Evolutionary conservation across 2,329 filamentous ascomycete genomes (phyloP).

Genomic region (Phoma sp.): DNA sequence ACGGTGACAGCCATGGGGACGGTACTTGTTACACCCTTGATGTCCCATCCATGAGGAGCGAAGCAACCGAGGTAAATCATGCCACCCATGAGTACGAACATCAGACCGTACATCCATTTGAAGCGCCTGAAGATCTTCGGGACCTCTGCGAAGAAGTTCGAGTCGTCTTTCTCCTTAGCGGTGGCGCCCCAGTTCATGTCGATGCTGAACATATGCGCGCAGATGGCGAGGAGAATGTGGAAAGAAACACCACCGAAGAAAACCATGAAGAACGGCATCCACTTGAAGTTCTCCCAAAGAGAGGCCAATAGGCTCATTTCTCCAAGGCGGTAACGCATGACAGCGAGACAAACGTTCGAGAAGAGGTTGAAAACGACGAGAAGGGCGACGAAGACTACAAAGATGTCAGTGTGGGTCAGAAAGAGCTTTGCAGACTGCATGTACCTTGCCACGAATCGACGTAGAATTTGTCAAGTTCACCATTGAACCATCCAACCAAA

Average conservation of each 20-base stretch:
- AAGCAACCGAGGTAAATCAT: conserved; percentile 70
- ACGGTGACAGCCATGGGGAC: conserved; percentile 76
- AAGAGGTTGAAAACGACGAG: conserved; percentile 68
- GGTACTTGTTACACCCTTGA: conserved; percentile 66
- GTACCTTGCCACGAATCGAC: conserved; percentile 69
- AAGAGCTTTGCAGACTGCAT: background rate
- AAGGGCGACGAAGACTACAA: conserved; percentile 58
- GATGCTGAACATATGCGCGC: conserved; percentile 83
- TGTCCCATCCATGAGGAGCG: conserved; percentile 63
- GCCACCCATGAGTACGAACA: conserved; percentile 62
- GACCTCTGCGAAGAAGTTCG: conserved; percentile 83
- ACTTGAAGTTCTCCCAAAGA: conserved; percentile 65
- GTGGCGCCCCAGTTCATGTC: conserved; percentile 86
- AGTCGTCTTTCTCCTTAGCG: conserved; percentile 78
- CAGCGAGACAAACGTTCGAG: conserved; percentile 64
- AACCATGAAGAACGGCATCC: conserved; percentile 70
- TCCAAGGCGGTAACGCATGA: conserved; percentile 65
- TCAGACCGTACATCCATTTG: conserved; percentile 73
- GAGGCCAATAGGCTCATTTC: conserved; percentile 58
- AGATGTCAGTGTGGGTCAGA: background rate
- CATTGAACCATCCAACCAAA: conserved; percentile 71
- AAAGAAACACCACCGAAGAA: conserved; percentile 81
- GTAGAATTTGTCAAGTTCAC: conserved; percentile 78
- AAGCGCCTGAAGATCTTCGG: conserved; percentile 79
- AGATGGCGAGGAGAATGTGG: conserved; percentile 77